Conservation (phyloP, 331 rosid genomes). For the Quercus lobata region DNA sequence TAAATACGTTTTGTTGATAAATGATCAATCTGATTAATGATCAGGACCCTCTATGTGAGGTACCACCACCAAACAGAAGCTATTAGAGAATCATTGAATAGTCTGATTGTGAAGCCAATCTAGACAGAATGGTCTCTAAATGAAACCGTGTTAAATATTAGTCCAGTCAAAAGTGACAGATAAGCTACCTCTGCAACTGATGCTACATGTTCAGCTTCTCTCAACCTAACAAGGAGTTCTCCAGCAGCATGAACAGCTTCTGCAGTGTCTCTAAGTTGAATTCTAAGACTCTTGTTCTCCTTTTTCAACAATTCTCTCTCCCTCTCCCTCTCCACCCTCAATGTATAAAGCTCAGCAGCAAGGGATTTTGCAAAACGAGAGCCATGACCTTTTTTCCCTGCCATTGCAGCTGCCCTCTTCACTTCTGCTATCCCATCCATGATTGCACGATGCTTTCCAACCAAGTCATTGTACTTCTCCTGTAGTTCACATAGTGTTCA, state of each 20-base stretch:
- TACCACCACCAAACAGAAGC: not conserved
- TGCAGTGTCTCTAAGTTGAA: conserved; percentile 94
- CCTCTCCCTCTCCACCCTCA: conserved; percentile 87
- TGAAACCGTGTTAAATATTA: not conserved
- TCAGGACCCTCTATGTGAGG: too few relatives aligned
- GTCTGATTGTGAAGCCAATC: too few relatives aligned
- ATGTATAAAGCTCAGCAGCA: conserved; percentile 88
- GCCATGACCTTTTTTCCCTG: conserved; percentile 80
- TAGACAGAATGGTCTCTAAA: not conserved
- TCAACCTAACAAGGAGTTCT: conserved; percentile 87
- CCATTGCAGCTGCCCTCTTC: conserved; percentile 87
- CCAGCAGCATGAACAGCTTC: conserved; percentile 99
- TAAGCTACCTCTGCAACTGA: conserved; percentile 75
- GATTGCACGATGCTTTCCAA: conserved; percentile 73
- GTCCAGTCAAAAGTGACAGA: not conserved
- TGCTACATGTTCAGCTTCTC: conserved; percentile 85
- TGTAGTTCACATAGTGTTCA: conserved; percentile 96
- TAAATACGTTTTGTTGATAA: too few relatives aligned
- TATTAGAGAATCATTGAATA: not conserved
- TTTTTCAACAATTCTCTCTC: conserved; percentile 76
- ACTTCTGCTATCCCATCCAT: conserved; percentile 96
- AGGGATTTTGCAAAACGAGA: conserved; percentile 82
- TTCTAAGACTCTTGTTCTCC: conserved; percentile 79
- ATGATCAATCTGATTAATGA: too few relatives aligned
- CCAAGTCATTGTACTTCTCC: conserved; percentile 81